Conservation (phyloP, 106 monocot genomes). For the Posidonia australis region DNA sequence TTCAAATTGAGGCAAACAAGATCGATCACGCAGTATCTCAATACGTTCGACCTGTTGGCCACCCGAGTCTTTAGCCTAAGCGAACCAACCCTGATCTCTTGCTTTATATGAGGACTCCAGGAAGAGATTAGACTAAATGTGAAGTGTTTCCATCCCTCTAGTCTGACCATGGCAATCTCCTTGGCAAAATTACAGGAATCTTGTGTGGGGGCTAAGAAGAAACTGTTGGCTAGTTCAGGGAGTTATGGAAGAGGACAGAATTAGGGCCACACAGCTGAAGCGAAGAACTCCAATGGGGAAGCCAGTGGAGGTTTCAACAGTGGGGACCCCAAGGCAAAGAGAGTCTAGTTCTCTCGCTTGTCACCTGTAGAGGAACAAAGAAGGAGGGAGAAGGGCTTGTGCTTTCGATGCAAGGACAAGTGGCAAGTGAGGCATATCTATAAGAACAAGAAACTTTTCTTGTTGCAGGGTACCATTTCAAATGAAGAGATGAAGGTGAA, state of each 20-base stretch:
- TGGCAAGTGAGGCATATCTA: too few relatives aligned
- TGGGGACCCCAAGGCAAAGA: neutral
- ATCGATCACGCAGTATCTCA: neutral
- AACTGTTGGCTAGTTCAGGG: neutral
- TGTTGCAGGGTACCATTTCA: neutral
- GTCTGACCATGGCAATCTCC: neutral
- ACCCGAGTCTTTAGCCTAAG: neutral
- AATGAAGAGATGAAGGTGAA: neutral
- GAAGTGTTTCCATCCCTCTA: neutral
- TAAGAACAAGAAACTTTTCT: neutral
- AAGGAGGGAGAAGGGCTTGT: too few relatives aligned
- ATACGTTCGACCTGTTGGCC: neutral
- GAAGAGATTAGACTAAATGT: neutral
- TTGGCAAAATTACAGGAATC: neutral
- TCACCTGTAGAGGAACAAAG: neutral
- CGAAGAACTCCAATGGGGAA: too few relatives aligned
- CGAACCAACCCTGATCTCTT: neutral
- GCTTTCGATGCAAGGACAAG: too few relatives aligned
- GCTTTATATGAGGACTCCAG: neutral
- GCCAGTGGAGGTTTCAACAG: too few relatives aligned
- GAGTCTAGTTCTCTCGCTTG: neutral
- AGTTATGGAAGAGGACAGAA: too few relatives aligned
- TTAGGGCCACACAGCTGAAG: too few relatives aligned
- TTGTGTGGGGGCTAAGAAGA: neutral
- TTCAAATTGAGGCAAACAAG: neutral